Evolutionary conservation across 73 alveolate species (phyloP).

Genomic region (Uronychia setigera): DNA sequence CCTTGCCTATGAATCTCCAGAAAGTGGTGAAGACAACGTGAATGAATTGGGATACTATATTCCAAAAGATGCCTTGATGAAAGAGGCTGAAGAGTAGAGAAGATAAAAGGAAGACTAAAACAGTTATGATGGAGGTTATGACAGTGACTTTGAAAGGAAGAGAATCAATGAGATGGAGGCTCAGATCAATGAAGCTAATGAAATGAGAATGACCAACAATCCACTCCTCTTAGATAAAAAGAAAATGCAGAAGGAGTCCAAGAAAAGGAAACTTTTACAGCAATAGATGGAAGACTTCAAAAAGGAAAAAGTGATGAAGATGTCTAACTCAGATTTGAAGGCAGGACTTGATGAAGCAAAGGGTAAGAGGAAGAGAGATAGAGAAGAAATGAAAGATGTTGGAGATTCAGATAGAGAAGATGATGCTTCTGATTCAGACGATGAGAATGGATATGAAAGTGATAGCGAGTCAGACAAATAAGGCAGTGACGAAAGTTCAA

Average conservation of each 20-base stretch:
- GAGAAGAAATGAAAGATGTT: slow-evolving; percentile 42
- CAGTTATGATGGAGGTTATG: slow-evolving; percentile 47
- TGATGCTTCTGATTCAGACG: slow-evolving; percentile 69
- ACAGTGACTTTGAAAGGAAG: slow-evolving; percentile 54
- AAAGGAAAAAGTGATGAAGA: slow-evolving; percentile 22
- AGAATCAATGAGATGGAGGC: slow-evolving; percentile 61
- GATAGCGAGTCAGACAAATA: too few species aligned
- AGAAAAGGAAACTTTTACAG: background rate
- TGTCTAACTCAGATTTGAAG: slow-evolving; percentile 16
- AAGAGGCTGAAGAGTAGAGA: slow-evolving; percentile 69
- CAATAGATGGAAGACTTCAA: slow-evolving; percentile 6
- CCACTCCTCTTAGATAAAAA: background rate
- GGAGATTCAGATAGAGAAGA: slow-evolving; percentile 48
- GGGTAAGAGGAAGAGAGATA: slow-evolving; percentile 45
- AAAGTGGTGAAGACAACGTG: slow-evolving; percentile 41
- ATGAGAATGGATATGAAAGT: slow-evolving; percentile 33
- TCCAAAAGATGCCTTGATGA: slow-evolving; percentile 41
- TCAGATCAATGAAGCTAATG: slow-evolving; percentile 60
- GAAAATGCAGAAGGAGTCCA: background rate
- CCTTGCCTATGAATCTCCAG: slow-evolving; percentile 27
- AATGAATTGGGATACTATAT: slow-evolving; percentile 50
- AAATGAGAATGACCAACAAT: slow-evolving; percentile 18
- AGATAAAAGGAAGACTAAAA: slow-evolving; percentile 60
- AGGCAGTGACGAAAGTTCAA: too few species aligned
- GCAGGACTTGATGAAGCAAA: slow-evolving; percentile 33